phyloP scores from a whole-genome alignment of 352 stramenopile genomes.

The Globisporangium takayamanum region DNA sequence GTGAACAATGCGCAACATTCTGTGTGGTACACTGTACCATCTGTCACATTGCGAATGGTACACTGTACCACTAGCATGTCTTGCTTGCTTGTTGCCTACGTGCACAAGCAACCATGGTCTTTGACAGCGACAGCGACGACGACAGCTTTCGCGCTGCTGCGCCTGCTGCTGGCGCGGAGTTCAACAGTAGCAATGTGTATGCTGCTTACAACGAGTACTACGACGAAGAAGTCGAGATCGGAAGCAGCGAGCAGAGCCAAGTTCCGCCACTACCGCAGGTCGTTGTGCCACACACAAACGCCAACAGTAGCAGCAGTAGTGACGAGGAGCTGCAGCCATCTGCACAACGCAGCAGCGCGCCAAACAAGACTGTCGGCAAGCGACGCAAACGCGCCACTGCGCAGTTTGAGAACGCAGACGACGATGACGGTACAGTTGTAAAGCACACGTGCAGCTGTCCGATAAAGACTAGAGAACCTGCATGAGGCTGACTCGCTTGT shows the following conservation, averaged over 20 bases:
- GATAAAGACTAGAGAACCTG: not conserved
- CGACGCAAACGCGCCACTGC: constrained; percentile 3
- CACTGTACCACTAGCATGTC: not conserved
- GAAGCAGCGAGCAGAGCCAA: not conserved
- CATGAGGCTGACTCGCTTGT: not conserved
- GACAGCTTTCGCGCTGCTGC: not conserved
- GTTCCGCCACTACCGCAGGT: not conserved
- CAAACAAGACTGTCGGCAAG: not conserved
- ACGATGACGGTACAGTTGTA: not conserved
- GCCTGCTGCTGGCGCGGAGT: not conserved
- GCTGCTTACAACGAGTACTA: constrained; percentile 14
- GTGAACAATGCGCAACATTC: not conserved
- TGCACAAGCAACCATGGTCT: not conserved
- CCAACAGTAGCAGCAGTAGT: not conserved
- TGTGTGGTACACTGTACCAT: not conserved
- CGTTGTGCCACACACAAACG: not conserved
- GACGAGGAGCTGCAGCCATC: not conserved
- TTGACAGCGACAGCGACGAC: constrained; percentile 6
- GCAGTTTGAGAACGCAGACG: constrained; percentile 1
- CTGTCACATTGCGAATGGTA: not conserved
- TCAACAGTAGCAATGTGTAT: constrained; percentile 3
- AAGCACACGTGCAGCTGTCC: not conserved
- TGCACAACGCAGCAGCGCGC: not conserved
- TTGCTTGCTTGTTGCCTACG: not conserved
- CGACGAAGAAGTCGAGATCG: constrained; percentile 11